Evolutionary conservation across 2,329 filamentous ascomycete genomes (phyloP).

Genomic region (Monosporascus sp.): DNA sequence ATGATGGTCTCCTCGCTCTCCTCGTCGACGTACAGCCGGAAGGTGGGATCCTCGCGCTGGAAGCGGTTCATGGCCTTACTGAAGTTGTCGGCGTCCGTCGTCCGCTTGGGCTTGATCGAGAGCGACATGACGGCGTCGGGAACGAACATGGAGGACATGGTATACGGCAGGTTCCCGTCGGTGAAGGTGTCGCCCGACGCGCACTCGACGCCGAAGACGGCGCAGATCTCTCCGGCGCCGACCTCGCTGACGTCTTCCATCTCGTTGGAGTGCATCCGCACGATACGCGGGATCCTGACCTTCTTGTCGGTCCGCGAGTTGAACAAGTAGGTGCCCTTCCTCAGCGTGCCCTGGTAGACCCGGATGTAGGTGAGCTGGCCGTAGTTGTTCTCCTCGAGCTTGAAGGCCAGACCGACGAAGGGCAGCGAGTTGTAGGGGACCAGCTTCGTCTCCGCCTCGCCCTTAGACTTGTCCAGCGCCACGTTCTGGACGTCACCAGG

Average conservation of each 20-base stretch:
- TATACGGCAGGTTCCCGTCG: slow-evolving; percentile 85
- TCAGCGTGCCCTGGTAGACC: slow-evolving; percentile 89
- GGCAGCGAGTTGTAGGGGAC: slow-evolving; percentile 90
- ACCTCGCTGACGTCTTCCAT: slow-evolving; percentile 96
- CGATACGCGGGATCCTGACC: slow-evolving; percentile 92
- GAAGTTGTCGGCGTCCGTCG: slow-evolving; percentile 88
- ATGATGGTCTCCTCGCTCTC: slow-evolving; percentile 98
- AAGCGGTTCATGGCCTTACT: slow-evolving; percentile 98
- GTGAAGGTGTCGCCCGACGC: slow-evolving; percentile 98
- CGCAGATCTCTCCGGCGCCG: slow-evolving; percentile 94
- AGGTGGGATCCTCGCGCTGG: slow-evolving; percentile 96
- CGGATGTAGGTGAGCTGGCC: slow-evolving; percentile 97
- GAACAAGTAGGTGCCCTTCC: slow-evolving; percentile 84
- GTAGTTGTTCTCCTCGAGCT: slow-evolving; percentile 98
- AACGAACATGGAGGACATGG: slow-evolving; percentile 97
- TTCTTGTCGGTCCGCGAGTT: slow-evolving; percentile 94
- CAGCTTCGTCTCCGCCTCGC: slow-evolving; percentile 76
- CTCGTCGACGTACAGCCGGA: slow-evolving; percentile 85
- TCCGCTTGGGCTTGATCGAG: slow-evolving; percentile 93
- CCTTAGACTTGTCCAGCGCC: slow-evolving; percentile 75
- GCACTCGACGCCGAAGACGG: slow-evolving; percentile 96
- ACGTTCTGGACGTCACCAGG: slow-evolving; percentile 84
- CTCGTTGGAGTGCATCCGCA: slow-evolving; percentile 98
- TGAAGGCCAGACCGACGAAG: slow-evolving; percentile 95
- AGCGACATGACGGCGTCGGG: slow-evolving; percentile 97